These are phyloP conservation scores for Cercis canadensis DNA, from an alignment of 306 rosid genomes.

Conservation along the genomic window DNA sequence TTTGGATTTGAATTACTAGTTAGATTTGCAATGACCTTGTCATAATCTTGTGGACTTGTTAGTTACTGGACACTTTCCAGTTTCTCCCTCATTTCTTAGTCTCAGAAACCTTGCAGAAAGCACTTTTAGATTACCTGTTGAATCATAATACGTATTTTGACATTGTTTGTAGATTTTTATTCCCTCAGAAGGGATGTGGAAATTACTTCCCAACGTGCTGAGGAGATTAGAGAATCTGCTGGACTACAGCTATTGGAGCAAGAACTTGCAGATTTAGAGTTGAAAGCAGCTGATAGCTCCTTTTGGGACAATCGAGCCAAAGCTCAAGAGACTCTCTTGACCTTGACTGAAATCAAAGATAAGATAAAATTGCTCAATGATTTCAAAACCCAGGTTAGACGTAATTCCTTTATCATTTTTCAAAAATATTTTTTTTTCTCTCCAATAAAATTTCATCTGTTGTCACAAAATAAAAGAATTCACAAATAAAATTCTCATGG, in stretches of 20 bases:
- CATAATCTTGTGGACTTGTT: slow-evolving; percentile 24
- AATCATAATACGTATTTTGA: not conserved
- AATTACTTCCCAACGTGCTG: slow-evolving; percentile 60
- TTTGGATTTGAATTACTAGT: slow-evolving; percentile 10
- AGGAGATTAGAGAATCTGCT: slow-evolving; percentile 79
- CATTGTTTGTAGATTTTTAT: slow-evolving; percentile 75
- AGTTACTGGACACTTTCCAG: slow-evolving; percentile 2
- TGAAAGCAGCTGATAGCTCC: slow-evolving; percentile 66
- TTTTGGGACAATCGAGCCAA: slow-evolving; percentile 84
- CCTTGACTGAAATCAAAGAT: slow-evolving; percentile 82
- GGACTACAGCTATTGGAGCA: slow-evolving; percentile 63
- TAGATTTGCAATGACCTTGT: slow-evolving; percentile 4
- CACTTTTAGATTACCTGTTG: slow-evolving; percentile 30
- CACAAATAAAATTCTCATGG: not conserved
- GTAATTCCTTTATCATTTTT: slow-evolving; percentile 17
- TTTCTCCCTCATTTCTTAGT: slow-evolving; percentile 19
- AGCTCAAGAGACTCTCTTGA: slow-evolving; percentile 80
- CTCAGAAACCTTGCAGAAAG: slow-evolving; percentile 7
- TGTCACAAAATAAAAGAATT: not conserved
- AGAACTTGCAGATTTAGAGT: slow-evolving; percentile 77
- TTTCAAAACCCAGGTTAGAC: slow-evolving; percentile 74
- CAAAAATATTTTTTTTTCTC: not conserved
- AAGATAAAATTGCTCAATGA: slow-evolving; percentile 73
- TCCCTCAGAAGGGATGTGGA: slow-evolving; percentile 80
- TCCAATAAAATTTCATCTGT: not conserved